Evolutionary conservation across 2,329 filamentous ascomycete genomes (phyloP).

Genomic region (Aschersonia sp.): DNA sequence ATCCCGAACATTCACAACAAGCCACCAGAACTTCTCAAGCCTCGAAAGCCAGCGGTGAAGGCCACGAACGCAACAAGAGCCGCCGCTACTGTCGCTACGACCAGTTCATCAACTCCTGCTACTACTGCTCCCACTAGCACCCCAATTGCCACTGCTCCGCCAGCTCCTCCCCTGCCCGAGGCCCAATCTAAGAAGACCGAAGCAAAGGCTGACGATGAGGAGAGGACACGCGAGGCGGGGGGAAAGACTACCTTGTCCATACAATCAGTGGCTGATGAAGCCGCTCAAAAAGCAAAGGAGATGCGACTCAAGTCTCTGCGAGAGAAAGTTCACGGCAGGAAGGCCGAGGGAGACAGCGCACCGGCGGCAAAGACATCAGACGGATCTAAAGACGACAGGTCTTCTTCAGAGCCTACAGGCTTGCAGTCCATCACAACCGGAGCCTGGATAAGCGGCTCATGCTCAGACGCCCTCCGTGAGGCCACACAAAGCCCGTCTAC

Average conservation of each 20-base stretch:
- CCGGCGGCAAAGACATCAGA: not conserved
- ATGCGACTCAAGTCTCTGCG: conserved; percentile 36
- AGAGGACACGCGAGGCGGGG: conserved; percentile 10
- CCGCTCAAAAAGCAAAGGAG: conserved; percentile 48
- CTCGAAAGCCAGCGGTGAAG: conserved; percentile 9
- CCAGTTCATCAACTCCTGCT: conserved; percentile 8
- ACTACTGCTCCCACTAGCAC: conserved; percentile 4
- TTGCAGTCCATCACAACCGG: conserved; percentile 11
- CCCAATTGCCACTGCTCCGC: conserved; percentile 7
- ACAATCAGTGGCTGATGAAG: conserved; percentile 48
- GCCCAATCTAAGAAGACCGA: conserved; percentile 8
- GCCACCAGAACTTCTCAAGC: conserved; percentile 25
- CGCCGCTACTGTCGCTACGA: conserved; percentile 6
- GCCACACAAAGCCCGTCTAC: conserved; percentile 5
- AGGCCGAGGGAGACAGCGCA: conserved; percentile 9
- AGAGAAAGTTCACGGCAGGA: conserved; percentile 39
- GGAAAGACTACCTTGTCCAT: conserved; percentile 23
- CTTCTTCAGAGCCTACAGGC: conserved; percentile 8
- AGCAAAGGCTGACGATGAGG: conserved; percentile 6
- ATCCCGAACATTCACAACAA: conserved; percentile 40
- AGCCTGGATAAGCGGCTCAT: conserved; percentile 1
- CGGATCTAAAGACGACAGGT: conserved; percentile 1
- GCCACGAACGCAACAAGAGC: conserved; percentile 9
- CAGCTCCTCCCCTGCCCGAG: conserved; percentile 5
- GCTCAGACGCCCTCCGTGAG: conserved; percentile 5